phyloP scores from a whole-genome alignment of 768 basidiomycete species.

The Steccherinum ochraceum region DNA sequence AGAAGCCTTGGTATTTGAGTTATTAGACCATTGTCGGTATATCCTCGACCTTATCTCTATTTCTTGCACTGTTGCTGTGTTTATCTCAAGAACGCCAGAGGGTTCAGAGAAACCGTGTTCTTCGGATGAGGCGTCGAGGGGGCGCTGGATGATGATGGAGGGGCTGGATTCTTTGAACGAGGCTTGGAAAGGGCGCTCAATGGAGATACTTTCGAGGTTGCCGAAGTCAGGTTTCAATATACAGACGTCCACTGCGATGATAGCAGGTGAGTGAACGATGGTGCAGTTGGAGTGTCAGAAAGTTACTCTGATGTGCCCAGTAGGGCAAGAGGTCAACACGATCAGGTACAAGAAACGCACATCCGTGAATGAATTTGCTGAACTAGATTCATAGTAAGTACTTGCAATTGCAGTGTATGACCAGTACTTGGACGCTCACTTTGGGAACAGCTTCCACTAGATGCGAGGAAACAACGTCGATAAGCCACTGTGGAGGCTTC shows the following conservation, averaged over 20 bases:
- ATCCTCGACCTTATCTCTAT: too few species aligned
- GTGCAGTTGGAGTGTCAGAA: not conserved
- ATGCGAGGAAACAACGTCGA: conserved; percentile 92
- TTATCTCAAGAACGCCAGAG: too few species aligned
- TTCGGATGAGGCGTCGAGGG: too few species aligned
- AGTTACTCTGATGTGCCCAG: conserved; percentile 92
- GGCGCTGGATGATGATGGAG: too few species aligned
- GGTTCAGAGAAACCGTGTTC: conserved; percentile 36
- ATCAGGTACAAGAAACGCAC: conserved; percentile 85
- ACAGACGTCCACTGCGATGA: conserved; percentile 76
- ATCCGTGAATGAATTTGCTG: conserved; percentile 93
- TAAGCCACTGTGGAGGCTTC: conserved; percentile 93
- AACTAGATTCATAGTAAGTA: conserved; percentile 8
- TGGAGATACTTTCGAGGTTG: conserved; percentile 39
- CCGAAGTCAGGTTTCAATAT: conserved; percentile 90
- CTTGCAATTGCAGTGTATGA: not conserved
- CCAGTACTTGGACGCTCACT: conserved; percentile 49
- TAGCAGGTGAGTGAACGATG: not conserved
- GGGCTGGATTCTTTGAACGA: conserved; percentile 41
- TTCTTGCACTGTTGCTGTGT: too few species aligned
- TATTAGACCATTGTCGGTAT: too few species aligned
- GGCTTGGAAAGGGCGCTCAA: conserved; percentile 62
- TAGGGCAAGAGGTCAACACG: conserved; percentile 96
- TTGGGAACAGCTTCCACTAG: conserved; percentile 97
- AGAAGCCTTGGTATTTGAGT: too few species aligned